A percentile compares a stretch with the other conserved stretches of the same genome.
Evolutionary conservation across 345 rosid species (phyloP).

Genomic region (Brassica napus): Da-Ae NC_063436.1:17222001-17222500

Average conservation of each 20-base stretch:
- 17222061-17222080: not conserved
- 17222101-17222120: not conserved
- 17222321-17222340: not conserved
- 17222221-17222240: not conserved
- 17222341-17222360: not conserved
- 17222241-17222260: not conserved
- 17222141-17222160: not conserved
- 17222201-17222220: not conserved
- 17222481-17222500: not conserved
- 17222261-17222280: not conserved
- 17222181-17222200: not conserved
- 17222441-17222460: slow-evolving; percentile 32
- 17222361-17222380: not conserved
- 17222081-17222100: not conserved
- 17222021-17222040: not conserved
- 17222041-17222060: not conserved
- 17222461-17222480: not conserved
- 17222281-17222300: not conserved
- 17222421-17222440: slow-evolving; percentile 13
- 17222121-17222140: not conserved
- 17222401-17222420: not conserved
- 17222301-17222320: not conserved
- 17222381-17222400: not conserved
- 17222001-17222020: not conserved
- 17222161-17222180: not conserved